Base-by-base conservation (phyloP, 2,329 filamentous ascomycete genomes). In the Epichloe sylvatica region DNA sequence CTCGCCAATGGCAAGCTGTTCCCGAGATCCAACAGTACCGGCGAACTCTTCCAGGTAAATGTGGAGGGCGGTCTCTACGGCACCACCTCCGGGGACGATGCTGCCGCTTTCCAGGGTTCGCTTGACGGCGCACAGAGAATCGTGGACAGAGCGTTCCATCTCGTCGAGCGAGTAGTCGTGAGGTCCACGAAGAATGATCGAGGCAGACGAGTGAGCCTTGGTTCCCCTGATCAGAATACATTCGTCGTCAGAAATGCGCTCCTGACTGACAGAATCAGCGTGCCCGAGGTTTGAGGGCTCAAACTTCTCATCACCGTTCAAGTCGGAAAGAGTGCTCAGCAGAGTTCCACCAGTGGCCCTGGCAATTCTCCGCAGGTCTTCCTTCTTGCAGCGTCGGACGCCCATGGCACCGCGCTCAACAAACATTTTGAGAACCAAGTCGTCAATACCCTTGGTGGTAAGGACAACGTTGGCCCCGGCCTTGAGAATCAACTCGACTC, bases 21-120 rank as follows among this genome's bases (percentile, higher is more conserved):
- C 92, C 60, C 92, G 83, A 49, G 91, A 97, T 57, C 91, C 89
- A 54, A 98, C 91, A 37, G 92, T 97, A 60, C 92, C 91, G 48
- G 92, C 92, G 69, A 94, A 98, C 70, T 98, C 92, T 73, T 98
- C 92, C 35, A 98, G 80, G 72, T 97, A 98, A 65, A 98, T 98
- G 73, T 97, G 92, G 56, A 98, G 79, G 45, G 92, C 92, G n/a
- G 92, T 97, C 75, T 98, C 92, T 21, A 96, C 91, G 41, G 92
- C 92, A 64, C 91, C 92, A 57, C 92, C 92, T 57, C 92, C 92
- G 15, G 92, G 92, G 38, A 98, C 92, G 57, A 98, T 94, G 70
- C 86, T 90, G 61, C 92, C 92, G 63, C 88, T 95, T 73, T 98
- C 92, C 7, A 98, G 76, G 3, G 92, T 96, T 59, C 92, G 82